Evolutionary conservation across 129 eudicot species (phyloP).

Genomic region (Escallonia herrerae): DNA sequence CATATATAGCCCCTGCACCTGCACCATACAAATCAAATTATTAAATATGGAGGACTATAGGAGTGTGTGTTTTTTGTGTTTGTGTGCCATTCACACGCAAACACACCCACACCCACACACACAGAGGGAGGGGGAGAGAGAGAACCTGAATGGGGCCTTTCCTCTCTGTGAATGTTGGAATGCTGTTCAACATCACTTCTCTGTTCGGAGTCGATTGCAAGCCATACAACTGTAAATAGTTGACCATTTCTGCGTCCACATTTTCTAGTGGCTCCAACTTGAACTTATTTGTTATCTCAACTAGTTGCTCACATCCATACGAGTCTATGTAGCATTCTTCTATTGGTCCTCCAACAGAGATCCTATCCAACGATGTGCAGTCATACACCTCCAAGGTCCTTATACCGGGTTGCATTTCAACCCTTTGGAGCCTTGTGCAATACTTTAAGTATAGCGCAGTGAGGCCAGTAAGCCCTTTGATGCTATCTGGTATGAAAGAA

Average conservation of each 20-base stretch:
- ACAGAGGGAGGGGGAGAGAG: neutral
- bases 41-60: neutral
- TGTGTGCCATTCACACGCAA: neutral
- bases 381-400: neutral
- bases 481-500: conserved; percentile 4
- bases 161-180: neutral
- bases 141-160: conserved; percentile 2
- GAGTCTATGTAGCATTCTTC: neutral
- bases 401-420: neutral
- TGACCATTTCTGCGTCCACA: neutral
- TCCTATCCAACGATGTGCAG: neutral
- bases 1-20: conserved; percentile 7
- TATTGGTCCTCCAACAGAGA: neutral
- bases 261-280: neutral
- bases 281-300: neutral
- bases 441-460: neutral
- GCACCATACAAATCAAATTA: neutral
- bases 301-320: neutral
- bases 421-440: neutral
- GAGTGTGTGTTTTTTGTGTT: no score
- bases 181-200: neutral
- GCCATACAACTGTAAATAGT: neutral
- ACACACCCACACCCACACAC: neutral
- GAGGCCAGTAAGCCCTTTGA: conserved; percentile 7
- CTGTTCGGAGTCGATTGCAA: neutral